These are phyloP conservation scores for Nematodospora anomalae DNA, from an alignment of 1,139 yeast genomes.

Conservation along the genomic window DNA sequence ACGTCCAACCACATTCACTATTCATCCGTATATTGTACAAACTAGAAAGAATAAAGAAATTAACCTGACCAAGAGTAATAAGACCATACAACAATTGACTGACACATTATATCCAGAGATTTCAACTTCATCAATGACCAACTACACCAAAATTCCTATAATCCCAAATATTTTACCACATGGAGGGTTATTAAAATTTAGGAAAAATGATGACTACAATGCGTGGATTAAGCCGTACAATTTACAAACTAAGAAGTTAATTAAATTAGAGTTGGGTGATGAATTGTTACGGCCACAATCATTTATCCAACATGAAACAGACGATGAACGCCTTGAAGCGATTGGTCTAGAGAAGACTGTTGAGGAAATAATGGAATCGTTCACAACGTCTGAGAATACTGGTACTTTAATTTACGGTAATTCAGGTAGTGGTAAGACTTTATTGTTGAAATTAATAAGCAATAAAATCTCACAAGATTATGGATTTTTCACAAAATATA, in stretches of 20 bases:
- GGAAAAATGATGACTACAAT: slow-evolving; percentile 40
- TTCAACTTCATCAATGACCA: slow-evolving; percentile 41
- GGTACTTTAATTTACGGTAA: slow-evolving; percentile 69
- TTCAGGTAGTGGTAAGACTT: slow-evolving; percentile 80
- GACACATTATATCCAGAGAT: slow-evolving; percentile 14
- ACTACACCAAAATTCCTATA: slow-evolving; percentile 50
- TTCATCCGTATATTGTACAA: slow-evolving; percentile 59
- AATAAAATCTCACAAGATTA: slow-evolving; percentile 30
- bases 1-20: slow-evolving; percentile 41
- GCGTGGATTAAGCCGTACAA: slow-evolving; percentile 46
- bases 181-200: slow-evolving; percentile 65
- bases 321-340: slow-evolving; percentile 26
- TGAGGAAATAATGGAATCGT: slow-evolving; percentile 39
- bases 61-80: slow-evolving; percentile 28
- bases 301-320: slow-evolving; percentile 28
- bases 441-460: slow-evolving; percentile 47
- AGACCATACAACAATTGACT: slow-evolving; percentile 19
- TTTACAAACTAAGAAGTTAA: slow-evolving; percentile 25
- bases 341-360: slow-evolving; percentile 60
- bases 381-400: slow-evolving; percentile 46
- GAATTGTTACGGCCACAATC: slow-evolving; percentile 55
- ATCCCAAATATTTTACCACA: slow-evolving; percentile 48
- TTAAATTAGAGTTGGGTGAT: slow-evolving; percentile 51
- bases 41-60: slow-evolving; percentile 32
- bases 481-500: slow-evolving; percentile 44